These are phyloP conservation scores for Suhomyces emberorum DNA, from an alignment of 805 yeast genomes.

Conservation along the genomic window DNA sequence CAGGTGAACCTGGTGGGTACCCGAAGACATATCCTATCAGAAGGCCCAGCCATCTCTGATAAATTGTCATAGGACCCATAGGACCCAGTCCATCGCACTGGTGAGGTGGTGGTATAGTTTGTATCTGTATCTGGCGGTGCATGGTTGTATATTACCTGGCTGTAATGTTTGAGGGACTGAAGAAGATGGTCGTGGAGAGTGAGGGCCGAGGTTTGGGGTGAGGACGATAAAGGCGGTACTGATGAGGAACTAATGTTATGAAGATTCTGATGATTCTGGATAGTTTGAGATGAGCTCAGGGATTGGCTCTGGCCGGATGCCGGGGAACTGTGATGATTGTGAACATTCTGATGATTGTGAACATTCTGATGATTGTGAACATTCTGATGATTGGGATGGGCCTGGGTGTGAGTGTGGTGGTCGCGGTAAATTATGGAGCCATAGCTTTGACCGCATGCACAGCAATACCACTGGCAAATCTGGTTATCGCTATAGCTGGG, in stretches of 20 bases:
- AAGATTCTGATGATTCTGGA: no score
- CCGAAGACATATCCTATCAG: slow-evolving; percentile 9
- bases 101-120: slow-evolving; percentile 1
- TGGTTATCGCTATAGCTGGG: slow-evolving; percentile 15
- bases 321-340: no score
- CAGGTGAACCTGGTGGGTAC: slow-evolving; percentile 36
- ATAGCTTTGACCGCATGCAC: slow-evolving; percentile 38
- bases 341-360: no score
- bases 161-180: slow-evolving; percentile 22
- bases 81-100: background rate
- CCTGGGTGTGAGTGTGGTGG: no score
- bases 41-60: background rate
- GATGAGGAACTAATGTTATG: no score
- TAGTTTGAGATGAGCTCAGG: no score
- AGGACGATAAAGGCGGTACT: no score
- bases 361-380: no score
- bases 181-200: slow-evolving; percentile 7
- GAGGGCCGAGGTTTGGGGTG: slow-evolving; percentile 1
- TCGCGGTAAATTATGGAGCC: slow-evolving; percentile 24
- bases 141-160: slow-evolving; percentile 18
- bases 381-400: no score
- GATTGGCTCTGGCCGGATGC: no score
- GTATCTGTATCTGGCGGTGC: background rate
- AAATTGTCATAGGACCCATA: background rate
- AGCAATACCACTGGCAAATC: slow-evolving; percentile 43